Percentiles rank a stretch among this genome's conserved stretches.
Evolutionary conservation across 192 early-diverging fungal genomes (phyloP).

Genomic region (Podila epicladia): DNA sequence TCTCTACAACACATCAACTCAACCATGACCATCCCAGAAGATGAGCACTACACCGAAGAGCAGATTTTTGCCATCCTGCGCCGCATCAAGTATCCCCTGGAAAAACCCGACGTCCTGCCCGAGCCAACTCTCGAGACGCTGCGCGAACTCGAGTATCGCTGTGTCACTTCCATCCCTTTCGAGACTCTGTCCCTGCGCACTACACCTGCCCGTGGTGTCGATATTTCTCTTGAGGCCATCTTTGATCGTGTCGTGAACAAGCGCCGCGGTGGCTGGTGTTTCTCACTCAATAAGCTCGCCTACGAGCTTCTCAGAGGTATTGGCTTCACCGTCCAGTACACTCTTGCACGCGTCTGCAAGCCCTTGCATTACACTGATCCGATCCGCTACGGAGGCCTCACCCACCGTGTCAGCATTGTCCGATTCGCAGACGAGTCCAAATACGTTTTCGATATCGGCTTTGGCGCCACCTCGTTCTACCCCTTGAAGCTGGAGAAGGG

Average conservation of each 20-base stretch:
- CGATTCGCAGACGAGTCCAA: slow-evolving; percentile 16
- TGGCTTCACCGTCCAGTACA: slow-evolving; percentile 22
- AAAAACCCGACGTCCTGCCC: slow-evolving; percentile 10
- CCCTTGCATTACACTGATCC: slow-evolving; percentile 12
- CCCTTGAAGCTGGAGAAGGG: slow-evolving; percentile 22
- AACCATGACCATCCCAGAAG: background rate
- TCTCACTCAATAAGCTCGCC: slow-evolving; percentile 24
- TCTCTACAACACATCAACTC: background rate
- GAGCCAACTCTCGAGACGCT: slow-evolving; percentile 25
- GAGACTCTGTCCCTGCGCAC: slow-evolving; percentile 22
- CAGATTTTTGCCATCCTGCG: slow-evolving; percentile 22
- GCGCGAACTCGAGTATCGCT: slow-evolving; percentile 16
- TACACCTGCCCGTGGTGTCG: slow-evolving; percentile 15
- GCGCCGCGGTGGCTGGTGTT: slow-evolving; percentile 34
- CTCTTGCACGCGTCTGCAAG: slow-evolving; percentile 27
- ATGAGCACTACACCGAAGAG: slow-evolving; percentile 15
- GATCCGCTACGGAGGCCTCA: background rate
- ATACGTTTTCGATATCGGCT: slow-evolving; percentile 31
- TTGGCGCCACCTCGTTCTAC: slow-evolving; percentile 16
- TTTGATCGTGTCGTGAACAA: slow-evolving; percentile 24
- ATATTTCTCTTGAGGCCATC: slow-evolving; percentile 23
- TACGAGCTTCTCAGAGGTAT: slow-evolving; percentile 14
- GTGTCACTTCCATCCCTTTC: slow-evolving; percentile 26
- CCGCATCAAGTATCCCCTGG: slow-evolving; percentile 17
- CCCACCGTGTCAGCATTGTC: slow-evolving; percentile 24